Base-by-base conservation (phyloP, 75 land plant species). In the Pinus albicaulis region DNA sequence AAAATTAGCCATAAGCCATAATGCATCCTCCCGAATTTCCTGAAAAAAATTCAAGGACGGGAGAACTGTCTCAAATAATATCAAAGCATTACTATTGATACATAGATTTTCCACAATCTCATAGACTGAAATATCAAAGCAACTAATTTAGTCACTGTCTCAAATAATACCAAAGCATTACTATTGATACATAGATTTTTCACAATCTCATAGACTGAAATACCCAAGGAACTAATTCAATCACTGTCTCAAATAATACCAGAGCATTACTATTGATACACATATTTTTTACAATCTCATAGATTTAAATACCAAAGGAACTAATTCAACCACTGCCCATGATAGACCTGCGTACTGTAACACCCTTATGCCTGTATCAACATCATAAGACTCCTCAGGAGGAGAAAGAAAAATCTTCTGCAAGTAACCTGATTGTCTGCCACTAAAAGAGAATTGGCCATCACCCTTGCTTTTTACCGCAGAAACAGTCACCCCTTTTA, bases 241-340 rank as follows among this genome's bases (percentile, higher is more conserved):
- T 98, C 56, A 92, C 95, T 7, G 99, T 57, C 14, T 57, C 19
- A 57, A 57, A 57, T 57, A 19, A 19, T 57, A 71, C 73, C 55
- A 72, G 44, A 72, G 57, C 53, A 72, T 55, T 26, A 53, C 56
- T 52, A 72, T 14, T 72, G 74, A 38, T 55, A 55, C 74, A 72
- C 14, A 48, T 14, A 53, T 14, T 19, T 23, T 72, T 83, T 38
- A 95, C 88, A 95, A 83, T 57, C 86, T 80, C 76, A 93, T 61
- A 24, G 76, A 74, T 64, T 85, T 56, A 77, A 92, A 90, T 1
- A 89, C 34, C 28, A 80, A 82, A 3, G 99, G 99, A 75, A 86
- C 95, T 48, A 94, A 82, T 74, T 96, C 98, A 7, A 90, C 99
- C 56, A 92, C 95, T 7, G 99, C 91, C 99, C 99, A 96, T 7